A percentile compares a stretch with the other conserved stretches of the same genome.
These are phyloP conservation scores for Kodamaea restingae DNA, from an alignment of 805 yeast genomes.

Conservation along the genomic window DNA sequence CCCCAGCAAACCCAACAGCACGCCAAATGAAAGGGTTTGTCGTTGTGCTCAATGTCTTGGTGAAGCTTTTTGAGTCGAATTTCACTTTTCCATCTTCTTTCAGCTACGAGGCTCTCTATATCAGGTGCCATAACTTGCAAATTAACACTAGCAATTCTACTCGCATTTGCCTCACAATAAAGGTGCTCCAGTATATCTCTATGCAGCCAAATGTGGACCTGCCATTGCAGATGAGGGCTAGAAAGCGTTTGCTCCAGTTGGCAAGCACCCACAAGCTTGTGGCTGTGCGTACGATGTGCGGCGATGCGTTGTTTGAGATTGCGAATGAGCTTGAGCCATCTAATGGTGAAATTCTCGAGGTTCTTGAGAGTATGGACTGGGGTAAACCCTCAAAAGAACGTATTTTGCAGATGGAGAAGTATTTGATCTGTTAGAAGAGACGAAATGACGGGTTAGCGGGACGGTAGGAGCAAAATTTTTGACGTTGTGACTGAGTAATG, in stretches of 20 bases:
- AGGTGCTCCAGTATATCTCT: conserved; percentile 41
- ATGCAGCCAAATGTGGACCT: conserved; percentile 1
- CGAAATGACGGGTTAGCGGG: too few species aligned
- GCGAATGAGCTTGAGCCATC: conserved; percentile 20
- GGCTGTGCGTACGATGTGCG: conserved; percentile 32
- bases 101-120: conserved; percentile 34
- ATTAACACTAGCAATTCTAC: conserved; percentile 41
- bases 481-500: too few species aligned
- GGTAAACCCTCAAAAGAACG: not conserved
- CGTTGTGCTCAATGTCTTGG: conserved; percentile 26
- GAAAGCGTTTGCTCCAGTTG: conserved; percentile 22
- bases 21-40: conserved; percentile 21
- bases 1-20: conserved; percentile 12
- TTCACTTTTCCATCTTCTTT: conserved; percentile 26
- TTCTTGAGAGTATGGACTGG: conserved; percentile 16
- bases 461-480: too few species aligned
- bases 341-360: not conserved
- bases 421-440: too few species aligned
- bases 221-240: conserved; percentile 12
- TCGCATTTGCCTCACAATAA: conserved; percentile 38
- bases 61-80: conserved; percentile 39
- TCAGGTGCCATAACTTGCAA: conserved; percentile 53
- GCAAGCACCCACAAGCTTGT: conserved; percentile 26
- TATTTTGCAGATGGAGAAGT: too few species aligned
- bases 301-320: conserved; percentile 41